A percentile compares a stretch with the other conserved stretches of the same genome.
Evolutionary conservation across 2,329 filamentous ascomycete species (phyloP).

Genomic region (Thielaviopsis populi): DNA sequence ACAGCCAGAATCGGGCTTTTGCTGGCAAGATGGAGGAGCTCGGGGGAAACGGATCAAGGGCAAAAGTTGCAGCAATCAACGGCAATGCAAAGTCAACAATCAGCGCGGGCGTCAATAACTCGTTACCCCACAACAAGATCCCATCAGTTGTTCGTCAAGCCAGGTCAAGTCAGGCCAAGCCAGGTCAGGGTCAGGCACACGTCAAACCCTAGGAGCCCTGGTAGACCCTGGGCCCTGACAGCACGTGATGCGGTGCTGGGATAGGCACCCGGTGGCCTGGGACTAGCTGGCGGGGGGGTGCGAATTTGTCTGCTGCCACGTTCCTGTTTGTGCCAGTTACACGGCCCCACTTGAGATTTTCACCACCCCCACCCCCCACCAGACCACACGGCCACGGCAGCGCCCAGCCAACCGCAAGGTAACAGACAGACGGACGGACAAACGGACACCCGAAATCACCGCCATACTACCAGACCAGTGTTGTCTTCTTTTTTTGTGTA

Average conservation of each 20-base stretch:
- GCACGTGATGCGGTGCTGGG: not conserved
- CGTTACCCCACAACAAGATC: conserved; percentile 1
- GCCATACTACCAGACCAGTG: not conserved
- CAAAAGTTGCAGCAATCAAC: not conserved
- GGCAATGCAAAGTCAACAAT: not conserved
- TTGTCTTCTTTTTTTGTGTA: not conserved
- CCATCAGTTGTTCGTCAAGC: not conserved
- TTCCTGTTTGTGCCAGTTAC: conserved; percentile 1
- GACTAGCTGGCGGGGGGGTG: not conserved
- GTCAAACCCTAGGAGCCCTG: not conserved
- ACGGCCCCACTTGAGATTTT: conserved; percentile 12
- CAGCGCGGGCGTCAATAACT: not conserved
- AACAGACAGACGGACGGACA: not conserved
- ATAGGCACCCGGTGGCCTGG: not conserved
- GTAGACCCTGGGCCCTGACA: not conserved
- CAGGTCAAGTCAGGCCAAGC: not conserved
- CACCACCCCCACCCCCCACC: conserved; percentile 11
- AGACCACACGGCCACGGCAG: not conserved
- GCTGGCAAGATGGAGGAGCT: not conserved
- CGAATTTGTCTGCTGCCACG: not conserved
- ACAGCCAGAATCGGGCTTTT: not conserved
- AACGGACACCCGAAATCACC: not conserved
- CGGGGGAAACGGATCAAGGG: not conserved
- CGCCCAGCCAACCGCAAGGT: not conserved
- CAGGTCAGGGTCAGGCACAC: not conserved